These are phyloP conservation scores for Tylopilus subfusipes DNA, from an alignment of 768 basidiomycete species.

Conservation along the genomic window DNA sequence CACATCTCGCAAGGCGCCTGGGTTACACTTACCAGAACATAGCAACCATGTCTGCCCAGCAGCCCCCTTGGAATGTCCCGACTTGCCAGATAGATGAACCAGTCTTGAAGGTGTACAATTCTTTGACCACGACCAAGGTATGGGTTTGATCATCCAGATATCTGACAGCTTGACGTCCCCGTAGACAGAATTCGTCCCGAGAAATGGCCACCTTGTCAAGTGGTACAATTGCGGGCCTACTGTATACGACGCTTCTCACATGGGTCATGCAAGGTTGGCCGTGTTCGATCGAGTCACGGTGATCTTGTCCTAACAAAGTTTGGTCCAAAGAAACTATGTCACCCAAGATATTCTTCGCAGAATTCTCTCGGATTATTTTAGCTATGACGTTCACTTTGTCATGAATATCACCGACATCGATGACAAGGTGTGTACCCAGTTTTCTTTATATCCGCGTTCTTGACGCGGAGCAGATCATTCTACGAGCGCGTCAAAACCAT, in stretches of 20 bases:
- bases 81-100: slow-evolving; percentile 41
- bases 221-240: slow-evolving; percentile 99
- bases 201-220: slow-evolving; percentile 70
- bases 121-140: slow-evolving; percentile 88
- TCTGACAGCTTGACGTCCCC: slow-evolving; percentile 5
- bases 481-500: slow-evolving; percentile 80
- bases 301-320: not conserved
- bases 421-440: slow-evolving; percentile 73
- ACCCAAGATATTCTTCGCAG: slow-evolving; percentile 39
- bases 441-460: not conserved
- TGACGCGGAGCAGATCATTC: slow-evolving; percentile 70
- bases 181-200: slow-evolving; percentile 76
- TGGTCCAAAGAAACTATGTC: slow-evolving; percentile 73
- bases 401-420: slow-evolving; percentile 99
- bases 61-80: slow-evolving; percentile 51
- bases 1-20: slow-evolving; percentile 1
- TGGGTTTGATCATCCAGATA: slow-evolving; percentile 21
- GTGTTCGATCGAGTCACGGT: not conserved
- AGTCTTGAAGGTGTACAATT: slow-evolving; percentile 78
- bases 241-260: slow-evolving; percentile 96
- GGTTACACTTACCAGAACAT: slow-evolving; percentile 2
- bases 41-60: slow-evolving; percentile 51
- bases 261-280: slow-evolving; percentile 92
- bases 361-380: slow-evolving; percentile 93
- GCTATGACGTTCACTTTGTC: slow-evolving; percentile 96